Evolutionary conservation across 192 early-diverging fungal genomes (phyloP), one percentile per base, ranked within the genome.

Genomic region (Physocladia obscura): DNA sequence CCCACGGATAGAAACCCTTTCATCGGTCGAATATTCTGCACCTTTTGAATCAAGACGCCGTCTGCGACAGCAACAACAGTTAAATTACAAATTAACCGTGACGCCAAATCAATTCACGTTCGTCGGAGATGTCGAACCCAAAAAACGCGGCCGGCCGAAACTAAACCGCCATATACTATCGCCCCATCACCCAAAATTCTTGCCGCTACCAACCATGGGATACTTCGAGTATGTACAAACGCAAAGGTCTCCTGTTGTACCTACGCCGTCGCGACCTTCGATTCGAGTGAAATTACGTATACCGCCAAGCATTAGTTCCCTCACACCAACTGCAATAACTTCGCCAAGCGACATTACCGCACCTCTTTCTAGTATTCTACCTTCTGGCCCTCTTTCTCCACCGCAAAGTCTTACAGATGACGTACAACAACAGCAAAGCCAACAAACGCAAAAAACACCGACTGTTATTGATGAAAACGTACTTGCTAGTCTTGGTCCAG

Each of bases 101-200:
- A n/a, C n/a, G n/a, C n/a, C n/a, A n/a, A n/a, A n/a, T n/a, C n/a
- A n/a, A n/a, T n/a, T n/a, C n/a, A n/a, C n/a, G n/a, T n/a, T n/a
- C n/a, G n/a, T n/a, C n/a, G n/a, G n/a, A n/a, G n/a, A n/a, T n/a
- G n/a, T n/a, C n/a, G n/a, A n/a, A n/a, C 63, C 27, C 15, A 13
- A 52, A 22, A 54, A 57, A 35, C 65, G 65, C 22, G 65, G 65
- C 17, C 65, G 65, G 11, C 65, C 65, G 22, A 54, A 30, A 30
- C 21, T 68, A 22, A 54, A 68, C 24, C 65, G 51, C 4, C 26
- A 68, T 29, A 22, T 56, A 30, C 21, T 68, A 27, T 52, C 65
- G 19, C 52, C 36, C 37, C 40, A 32, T 8, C 51, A 68, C 29
- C 51, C 52, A 21, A 55, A 39, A 30, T 56, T 38, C 29, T 44